Percentiles rank a stretch among this genome's conserved stretches.
These are phyloP conservation scores for Alternaria sp. DNA, from an alignment of 2,329 filamentous ascomycete species.

Conservation along the genomic window DNA sequence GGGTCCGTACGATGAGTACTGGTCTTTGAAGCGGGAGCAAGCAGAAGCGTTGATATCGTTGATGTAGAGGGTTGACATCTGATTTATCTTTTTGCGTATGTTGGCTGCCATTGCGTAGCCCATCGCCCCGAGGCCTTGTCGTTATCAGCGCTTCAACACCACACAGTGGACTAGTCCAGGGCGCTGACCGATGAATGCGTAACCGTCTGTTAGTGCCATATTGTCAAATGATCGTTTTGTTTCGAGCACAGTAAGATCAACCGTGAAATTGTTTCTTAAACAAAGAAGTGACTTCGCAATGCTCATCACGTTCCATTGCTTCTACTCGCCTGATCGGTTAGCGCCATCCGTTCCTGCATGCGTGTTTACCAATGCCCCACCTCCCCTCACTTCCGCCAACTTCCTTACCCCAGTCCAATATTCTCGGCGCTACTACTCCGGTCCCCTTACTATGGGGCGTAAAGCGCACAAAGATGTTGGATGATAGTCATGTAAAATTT, in stretches of 20 bases:
- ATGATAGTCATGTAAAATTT: neutral
- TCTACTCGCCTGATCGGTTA: neutral
- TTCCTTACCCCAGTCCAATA: conserved; percentile 27
- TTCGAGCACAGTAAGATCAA: neutral
- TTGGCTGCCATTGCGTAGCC: conserved; percentile 48
- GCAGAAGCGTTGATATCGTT: conserved; percentile 42
- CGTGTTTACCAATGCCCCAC: conserved; percentile 35
- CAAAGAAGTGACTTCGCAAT: neutral
- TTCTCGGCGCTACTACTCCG: conserved; percentile 2
- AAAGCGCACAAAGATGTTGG: neutral
- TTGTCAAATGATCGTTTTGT: neutral
- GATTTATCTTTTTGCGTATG: conserved; percentile 38
- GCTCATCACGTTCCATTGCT: neutral
- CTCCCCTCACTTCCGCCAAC: conserved; percentile 37
- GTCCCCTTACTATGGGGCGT: neutral
- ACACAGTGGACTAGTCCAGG: too few species aligned
- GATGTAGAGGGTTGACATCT: conserved; percentile 35
- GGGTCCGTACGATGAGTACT: conserved; percentile 31
- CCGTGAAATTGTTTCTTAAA: neutral
- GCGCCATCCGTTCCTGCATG: conserved; percentile 8
- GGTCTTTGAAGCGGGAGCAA: conserved; percentile 35
- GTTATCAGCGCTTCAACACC: neutral
- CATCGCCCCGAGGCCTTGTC: conserved; percentile 47
- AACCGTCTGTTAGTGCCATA: conserved; percentile 43
- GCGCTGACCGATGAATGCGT: conserved; percentile 42